Evolutionary conservation across 1,284 basidiomycete genomes (phyloP).

Genomic region (Tremellales sp.): DNA sequence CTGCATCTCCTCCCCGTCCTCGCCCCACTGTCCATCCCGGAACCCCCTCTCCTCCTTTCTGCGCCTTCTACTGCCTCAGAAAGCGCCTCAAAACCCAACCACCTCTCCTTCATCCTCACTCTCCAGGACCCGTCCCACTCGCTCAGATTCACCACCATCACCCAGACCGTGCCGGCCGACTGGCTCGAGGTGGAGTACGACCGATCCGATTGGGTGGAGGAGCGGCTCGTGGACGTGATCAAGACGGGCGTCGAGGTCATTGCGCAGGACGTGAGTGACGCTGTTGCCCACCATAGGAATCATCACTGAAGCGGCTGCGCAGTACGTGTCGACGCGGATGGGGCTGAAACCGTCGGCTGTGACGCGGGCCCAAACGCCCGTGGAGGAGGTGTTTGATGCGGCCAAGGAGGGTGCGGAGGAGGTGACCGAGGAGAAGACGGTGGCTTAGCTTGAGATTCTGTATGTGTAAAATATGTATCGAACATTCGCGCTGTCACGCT

Average conservation of each 20-base stretch:
- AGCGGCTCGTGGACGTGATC: constrained; percentile 78
- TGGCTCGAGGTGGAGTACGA: constrained; percentile 88
- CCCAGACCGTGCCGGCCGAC: constrained; percentile 70
- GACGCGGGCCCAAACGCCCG: constrained; percentile 10
- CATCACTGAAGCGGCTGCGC: constrained; percentile 8
- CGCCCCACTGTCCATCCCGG: constrained; percentile 55
- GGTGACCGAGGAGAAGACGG: too few species aligned
- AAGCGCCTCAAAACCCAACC: constrained; percentile 38
- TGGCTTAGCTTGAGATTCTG: too few species aligned
- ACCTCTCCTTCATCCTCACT: constrained; percentile 80
- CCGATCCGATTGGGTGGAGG: constrained; percentile 88
- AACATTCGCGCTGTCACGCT: too few species aligned
- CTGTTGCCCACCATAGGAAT: background rate
- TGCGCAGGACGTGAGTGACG: constrained; percentile 62
- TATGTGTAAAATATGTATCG: too few species aligned
- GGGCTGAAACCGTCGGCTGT: constrained; percentile 36
- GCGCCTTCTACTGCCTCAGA: constrained; percentile 10
- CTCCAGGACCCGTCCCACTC: constrained; percentile 77
- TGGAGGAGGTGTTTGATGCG: too few species aligned
- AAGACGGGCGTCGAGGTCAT: constrained; percentile 76
- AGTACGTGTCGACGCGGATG: constrained; percentile 49
- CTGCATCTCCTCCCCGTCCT: constrained; percentile 88
- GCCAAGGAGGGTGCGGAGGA: too few species aligned
- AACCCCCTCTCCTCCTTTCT: constrained; percentile 31
- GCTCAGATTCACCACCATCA: constrained; percentile 68